Evolutionary conservation across 192 early-diverging fungal species (phyloP).

Genomic region (Coemansia guatemalensis): DNA sequence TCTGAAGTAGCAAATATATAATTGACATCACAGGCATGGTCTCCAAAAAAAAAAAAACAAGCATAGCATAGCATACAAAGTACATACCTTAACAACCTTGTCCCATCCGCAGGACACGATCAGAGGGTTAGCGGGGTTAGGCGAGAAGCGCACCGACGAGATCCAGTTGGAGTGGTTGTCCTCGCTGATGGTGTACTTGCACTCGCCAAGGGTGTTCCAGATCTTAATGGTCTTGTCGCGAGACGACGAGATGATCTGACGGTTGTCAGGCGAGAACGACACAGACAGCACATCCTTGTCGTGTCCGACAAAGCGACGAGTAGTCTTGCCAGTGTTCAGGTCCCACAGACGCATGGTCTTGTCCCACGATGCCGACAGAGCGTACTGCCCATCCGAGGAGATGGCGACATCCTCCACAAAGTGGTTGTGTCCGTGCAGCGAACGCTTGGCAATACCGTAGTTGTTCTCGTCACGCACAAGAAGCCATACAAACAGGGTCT

Average conservation of each 20-base stretch:
- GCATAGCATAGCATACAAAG: constrained; percentile 1
- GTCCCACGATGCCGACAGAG: constrained; percentile 98
- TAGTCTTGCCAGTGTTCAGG: constrained; percentile 92
- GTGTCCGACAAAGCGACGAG: constrained; percentile 97
- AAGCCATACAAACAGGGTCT: constrained; percentile 98
- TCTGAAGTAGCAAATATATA: constrained; percentile 81
- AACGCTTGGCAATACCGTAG: constrained; percentile 88
- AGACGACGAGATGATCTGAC: constrained; percentile 98
- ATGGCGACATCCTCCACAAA: constrained; percentile 98
- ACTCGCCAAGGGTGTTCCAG: constrained; percentile 99
- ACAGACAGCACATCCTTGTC: constrained; percentile 97
- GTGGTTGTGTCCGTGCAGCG: constrained; percentile 98
- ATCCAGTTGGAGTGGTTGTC: constrained; percentile 99
- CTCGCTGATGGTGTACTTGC: constrained; percentile 98
- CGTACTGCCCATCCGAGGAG: constrained; percentile 98
- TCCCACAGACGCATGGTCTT: constrained; percentile 99
- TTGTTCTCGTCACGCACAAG: constrained; percentile 90
- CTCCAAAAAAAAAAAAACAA: constrained; percentile 5
- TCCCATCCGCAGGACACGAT: constrained; percentile 99
- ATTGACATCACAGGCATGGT: constrained; percentile 41
- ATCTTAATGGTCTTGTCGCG: constrained; percentile 99
- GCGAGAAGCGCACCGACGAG: constrained; percentile 98
- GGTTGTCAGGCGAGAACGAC: constrained; percentile 99
- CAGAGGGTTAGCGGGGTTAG: constrained; percentile 97
- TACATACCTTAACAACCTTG: constrained; percentile 97